A percentile compares a stretch with the other conserved stretches of the same genome.
Conservation (phyloP, 495 filamentous ascomycete species). For the Daldinia childiae region DNA sequence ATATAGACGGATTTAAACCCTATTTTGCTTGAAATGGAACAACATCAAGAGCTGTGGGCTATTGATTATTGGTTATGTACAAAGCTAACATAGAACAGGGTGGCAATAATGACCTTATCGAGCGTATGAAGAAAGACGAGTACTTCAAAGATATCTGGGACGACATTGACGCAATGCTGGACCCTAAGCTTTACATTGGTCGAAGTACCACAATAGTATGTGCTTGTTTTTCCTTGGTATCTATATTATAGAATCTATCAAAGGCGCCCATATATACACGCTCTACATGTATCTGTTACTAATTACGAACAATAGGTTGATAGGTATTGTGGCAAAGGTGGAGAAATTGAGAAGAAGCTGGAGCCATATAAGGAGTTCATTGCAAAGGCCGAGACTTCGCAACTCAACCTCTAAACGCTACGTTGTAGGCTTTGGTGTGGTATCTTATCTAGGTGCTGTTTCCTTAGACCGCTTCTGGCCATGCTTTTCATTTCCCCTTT, state of each 20-base stretch:
- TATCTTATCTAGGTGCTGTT: too few species aligned
- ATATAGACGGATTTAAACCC: background rate
- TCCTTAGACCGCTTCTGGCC: background rate
- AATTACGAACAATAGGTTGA: conserved; percentile 49
- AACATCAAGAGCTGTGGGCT: background rate
- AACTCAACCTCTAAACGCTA: conserved; percentile 44
- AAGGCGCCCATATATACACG: background rate
- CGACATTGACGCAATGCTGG: conserved; percentile 78
- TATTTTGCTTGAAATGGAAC: background rate
- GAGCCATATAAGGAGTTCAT: conserved; percentile 44
- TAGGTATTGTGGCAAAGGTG: conserved; percentile 51
- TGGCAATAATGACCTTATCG: conserved; percentile 80
- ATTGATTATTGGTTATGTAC: background rate
- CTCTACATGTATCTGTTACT: background rate
- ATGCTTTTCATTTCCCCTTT: background rate
- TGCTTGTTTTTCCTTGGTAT: background rate
- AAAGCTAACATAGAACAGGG: conserved; percentile 5
- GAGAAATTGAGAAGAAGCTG: conserved; percentile 44
- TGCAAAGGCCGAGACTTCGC: conserved; percentile 35
- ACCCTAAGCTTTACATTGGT: conserved; percentile 76
- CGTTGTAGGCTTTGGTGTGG: too few species aligned
- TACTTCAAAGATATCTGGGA: conserved; percentile 86
- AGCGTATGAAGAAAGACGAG: conserved; percentile 73
- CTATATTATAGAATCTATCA: background rate
- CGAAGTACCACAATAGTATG: conserved; percentile 52